Evolutionary conservation across 108 stramenopile species (phyloP), one percentile per base, ranked within the genome.

Genomic region (Conticribra guillardii): DNA sequence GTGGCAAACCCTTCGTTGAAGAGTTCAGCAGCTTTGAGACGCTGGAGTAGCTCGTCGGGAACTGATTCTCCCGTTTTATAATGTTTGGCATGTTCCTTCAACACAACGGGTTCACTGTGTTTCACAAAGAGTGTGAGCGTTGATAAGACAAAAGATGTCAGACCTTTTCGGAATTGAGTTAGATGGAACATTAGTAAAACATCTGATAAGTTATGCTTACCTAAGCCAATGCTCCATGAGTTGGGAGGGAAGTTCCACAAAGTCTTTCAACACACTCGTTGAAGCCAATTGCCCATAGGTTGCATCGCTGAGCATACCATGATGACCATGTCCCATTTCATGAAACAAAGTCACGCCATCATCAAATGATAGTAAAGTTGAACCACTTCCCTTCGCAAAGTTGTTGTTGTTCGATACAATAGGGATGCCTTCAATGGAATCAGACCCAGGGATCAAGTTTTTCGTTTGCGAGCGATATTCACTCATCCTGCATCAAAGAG

Each of bases 401-500:
- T 91, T 91, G 76, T 92, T 92, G 72, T 92, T 92, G 75, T 92
- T 92, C 26, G 68, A 73, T 18, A 92, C 88, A 53, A 92, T 84
- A 2, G 90, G 90, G 47, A 92, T 79, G 1, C 61, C 66, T 55
- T 87, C 66, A 19, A 86, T 71, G 3, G 64, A 49, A 61, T 86
- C 79, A 24, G 67, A 8, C 41, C 74, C 85, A 30, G 69, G 65
- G 8, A 24, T 21, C 29, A 92, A 59, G 49, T 92, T 92, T 57
- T 83, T 85, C 18, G 77, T 87, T 60, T 92, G 90, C n/a, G 82
- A 67, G n/a, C 90, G 86, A 55, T 82, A 87, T 73, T 92, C 90
- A 59, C 79, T 81, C 90, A 92, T 92, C 90, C n/a, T n/a, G n/a
- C n/a, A n/a, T n/a, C n/a, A n/a, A n/a, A n/a, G n/a, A n/a, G n/a